phyloP scores from a whole-genome alignment of 257 asterid genomes.

The Nicotiana attenuata region DNA sequence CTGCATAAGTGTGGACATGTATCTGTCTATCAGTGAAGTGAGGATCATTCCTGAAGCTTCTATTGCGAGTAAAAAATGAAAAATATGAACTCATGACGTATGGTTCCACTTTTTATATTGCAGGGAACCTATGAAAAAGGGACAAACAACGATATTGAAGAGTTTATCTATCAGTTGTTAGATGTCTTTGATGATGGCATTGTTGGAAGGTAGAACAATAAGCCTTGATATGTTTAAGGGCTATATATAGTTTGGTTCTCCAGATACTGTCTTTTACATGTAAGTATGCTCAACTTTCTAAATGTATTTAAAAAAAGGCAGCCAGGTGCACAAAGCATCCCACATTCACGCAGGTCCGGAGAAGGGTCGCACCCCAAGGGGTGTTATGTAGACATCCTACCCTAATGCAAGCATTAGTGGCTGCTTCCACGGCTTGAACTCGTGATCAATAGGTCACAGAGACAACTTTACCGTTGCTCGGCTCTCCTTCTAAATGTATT shows the following conservation, averaged over 20 bases:
- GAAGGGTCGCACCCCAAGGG: too few species aligned
- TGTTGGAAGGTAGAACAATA: conserved; percentile 53
- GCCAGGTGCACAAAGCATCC: too few species aligned
- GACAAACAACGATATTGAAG: conserved; percentile 77
- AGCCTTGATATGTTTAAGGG: background rate
- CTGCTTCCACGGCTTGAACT: too few species aligned
- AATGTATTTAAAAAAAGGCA: background rate
- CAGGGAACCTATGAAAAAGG: conserved; percentile 94
- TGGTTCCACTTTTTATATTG: conserved; percentile 17
- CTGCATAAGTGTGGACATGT: background rate
- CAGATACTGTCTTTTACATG: background rate
- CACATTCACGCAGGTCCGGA: too few species aligned
- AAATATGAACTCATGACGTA: background rate
- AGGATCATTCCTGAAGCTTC: background rate
- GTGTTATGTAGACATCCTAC: too few species aligned
- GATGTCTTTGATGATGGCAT: conserved; percentile 66
- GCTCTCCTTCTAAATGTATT: background rate
- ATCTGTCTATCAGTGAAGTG: background rate
- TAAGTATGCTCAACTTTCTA: background rate
- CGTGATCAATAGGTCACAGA: too few species aligned
- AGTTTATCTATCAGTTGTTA: conserved; percentile 72
- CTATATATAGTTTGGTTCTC: background rate
- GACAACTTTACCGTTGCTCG: too few species aligned
- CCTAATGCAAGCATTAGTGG: too few species aligned
- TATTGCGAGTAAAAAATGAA: background rate